A percentile compares a stretch with the other conserved stretches of the same genome.
Conservation (phyloP, 164 flowering plant species). For the Vitis riparia region DNA sequence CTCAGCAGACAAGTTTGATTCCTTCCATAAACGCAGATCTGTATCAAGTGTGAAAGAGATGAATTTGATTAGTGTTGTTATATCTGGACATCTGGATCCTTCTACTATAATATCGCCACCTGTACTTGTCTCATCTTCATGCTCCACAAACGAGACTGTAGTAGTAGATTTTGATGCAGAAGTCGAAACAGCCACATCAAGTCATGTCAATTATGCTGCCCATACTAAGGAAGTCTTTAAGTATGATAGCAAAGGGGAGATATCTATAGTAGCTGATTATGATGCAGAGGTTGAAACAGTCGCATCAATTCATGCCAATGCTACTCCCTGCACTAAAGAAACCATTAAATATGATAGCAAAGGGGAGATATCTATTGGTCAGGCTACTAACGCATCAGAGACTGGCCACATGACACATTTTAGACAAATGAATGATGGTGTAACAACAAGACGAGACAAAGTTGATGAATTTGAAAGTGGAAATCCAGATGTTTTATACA, state of each 20-base stretch:
- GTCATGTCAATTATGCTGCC: slow-evolving; percentile 14
- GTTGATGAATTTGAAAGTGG: slow-evolving; percentile 42
- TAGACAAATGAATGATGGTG: slow-evolving; percentile 12
- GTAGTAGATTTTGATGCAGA: slow-evolving; percentile 93
- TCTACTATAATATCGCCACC: slow-evolving; percentile 52
- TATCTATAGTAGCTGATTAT: slow-evolving; percentile 58
- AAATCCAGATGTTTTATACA: slow-evolving; percentile 61
- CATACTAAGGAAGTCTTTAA: slow-evolving; percentile 19
- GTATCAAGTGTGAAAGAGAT: slow-evolving; percentile 55
- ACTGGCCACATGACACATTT: slow-evolving; percentile 8
- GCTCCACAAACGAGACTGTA: slow-evolving; percentile 90
- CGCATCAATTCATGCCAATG: slow-evolving; percentile 27
- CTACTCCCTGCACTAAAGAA: slow-evolving; percentile 18
- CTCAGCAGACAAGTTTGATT: slow-evolving; percentile 27
- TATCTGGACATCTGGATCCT: slow-evolving; percentile 67
- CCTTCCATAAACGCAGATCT: slow-evolving; percentile 35
- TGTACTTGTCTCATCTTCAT: slow-evolving; percentile 66
- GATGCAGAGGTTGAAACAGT: slow-evolving; percentile 61
- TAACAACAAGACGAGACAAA: slow-evolving; percentile 21
- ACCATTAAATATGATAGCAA: slow-evolving; percentile 21
- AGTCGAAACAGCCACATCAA: slow-evolving; percentile 47
- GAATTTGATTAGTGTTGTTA: slow-evolving; percentile 56
- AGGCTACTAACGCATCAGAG: slow-evolving; percentile 15
- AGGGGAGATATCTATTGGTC: slow-evolving; percentile 15
- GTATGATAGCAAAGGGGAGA: slow-evolving; percentile 9